phyloP scores from a whole-genome alignment of 75 land plant species.

The Chamaecyparis obtusa region DNA sequence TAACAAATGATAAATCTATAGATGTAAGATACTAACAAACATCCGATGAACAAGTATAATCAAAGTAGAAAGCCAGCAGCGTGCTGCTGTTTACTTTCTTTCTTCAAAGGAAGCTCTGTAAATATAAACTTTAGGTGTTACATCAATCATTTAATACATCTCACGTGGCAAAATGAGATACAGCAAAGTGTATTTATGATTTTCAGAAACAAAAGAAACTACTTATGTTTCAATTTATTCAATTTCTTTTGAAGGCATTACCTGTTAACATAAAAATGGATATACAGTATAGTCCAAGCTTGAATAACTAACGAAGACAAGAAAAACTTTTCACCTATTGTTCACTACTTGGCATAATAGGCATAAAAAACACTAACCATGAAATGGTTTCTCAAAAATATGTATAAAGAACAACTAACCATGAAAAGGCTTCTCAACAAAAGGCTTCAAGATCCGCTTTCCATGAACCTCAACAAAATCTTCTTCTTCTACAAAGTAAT shows the following conservation, averaged over 20 bases:
- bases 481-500: conserved; percentile 97
- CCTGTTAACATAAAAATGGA: neutral
- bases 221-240: neutral
- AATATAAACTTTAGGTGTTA: neutral
- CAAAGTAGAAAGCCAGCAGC: neutral
- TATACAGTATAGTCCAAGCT: neutral
- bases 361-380: conserved; percentile 59
- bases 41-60: neutral
- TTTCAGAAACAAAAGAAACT: neutral
- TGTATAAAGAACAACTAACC: conserved; percentile 69
- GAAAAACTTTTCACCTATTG: neutral
- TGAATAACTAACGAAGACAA: neutral
- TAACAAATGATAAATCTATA: too few species aligned
- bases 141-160: neutral
- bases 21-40: neutral
- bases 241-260: neutral
- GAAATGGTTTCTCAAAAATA: conserved; percentile 93
- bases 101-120: neutral
- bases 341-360: neutral
- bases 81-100: neutral
- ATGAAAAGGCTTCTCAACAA: conserved; percentile 97
- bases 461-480: conserved; percentile 96
- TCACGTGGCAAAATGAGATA: neutral
- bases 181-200: neutral
- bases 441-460: conserved; percentile 90